Conservation (phyloP, 371 early-diverging fungal species). For the Synchytrium microbalum region DNA sequence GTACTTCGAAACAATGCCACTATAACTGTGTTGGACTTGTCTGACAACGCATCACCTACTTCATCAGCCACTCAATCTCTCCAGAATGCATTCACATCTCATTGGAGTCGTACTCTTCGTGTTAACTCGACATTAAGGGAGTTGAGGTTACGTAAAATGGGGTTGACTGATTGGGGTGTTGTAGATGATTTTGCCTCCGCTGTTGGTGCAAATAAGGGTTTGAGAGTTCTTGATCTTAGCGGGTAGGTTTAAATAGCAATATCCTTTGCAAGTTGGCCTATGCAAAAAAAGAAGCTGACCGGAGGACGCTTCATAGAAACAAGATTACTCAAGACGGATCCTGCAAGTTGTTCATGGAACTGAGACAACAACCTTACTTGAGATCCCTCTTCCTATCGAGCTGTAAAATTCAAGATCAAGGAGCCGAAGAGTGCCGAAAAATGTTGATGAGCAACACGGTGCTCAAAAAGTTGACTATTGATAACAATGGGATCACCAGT, state of each 20-base stretch:
- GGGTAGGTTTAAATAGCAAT: conserved; percentile 24
- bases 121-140: conserved; percentile 23
- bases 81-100: conserved; percentile 29
- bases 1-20: conserved; percentile 31
- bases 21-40: conserved; percentile 22
- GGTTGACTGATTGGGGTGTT: conserved; percentile 34
- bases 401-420: conserved; percentile 42
- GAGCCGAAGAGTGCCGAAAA: conserved; percentile 32
- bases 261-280: too few relatives aligned
- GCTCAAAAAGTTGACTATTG: conserved; percentile 19
- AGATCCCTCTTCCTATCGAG: conserved; percentile 29
- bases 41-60: conserved; percentile 26
- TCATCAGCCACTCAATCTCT: conserved; percentile 29
- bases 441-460: conserved; percentile 29
- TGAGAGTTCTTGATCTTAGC: conserved; percentile 28
- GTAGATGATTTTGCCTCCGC: conserved; percentile 23
- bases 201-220: conserved; percentile 17
- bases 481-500: conserved; percentile 36
- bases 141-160: conserved; percentile 29
- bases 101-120: conserved; percentile 24
- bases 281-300: too few relatives aligned
- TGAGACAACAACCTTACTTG: conserved; percentile 28
- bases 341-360: conserved; percentile 29
- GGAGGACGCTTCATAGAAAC: too few relatives aligned
- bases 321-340: conserved; percentile 40